A percentile compares a stretch with the other conserved stretches of the same genome.
Conservation (phyloP, 768 basidiomycete genomes). For the Lactarius sp. region DNA sequence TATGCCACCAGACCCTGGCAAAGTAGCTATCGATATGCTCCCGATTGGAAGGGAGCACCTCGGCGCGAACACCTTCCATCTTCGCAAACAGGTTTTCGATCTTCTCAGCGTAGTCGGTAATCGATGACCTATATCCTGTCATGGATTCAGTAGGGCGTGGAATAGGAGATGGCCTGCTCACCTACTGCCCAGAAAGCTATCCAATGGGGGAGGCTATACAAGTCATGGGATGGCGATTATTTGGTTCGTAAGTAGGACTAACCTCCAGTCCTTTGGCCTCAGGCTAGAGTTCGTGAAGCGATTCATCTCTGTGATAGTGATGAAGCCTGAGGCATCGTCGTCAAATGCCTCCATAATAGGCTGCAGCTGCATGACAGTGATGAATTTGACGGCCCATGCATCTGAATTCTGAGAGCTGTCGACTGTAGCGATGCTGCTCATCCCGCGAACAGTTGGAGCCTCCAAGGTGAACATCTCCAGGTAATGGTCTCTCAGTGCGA, state of each 20-base stretch:
- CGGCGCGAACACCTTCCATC: conserved; percentile 16
- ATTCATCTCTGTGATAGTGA: conserved; percentile 34
- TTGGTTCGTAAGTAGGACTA: background rate
- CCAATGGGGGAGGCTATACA: conserved; percentile 31
- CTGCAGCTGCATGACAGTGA: conserved; percentile 27
- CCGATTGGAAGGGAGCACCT: conserved; percentile 16
- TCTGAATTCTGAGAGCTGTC: conserved; percentile 14
- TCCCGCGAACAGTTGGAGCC: too few relatives aligned
- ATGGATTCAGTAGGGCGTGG: background rate
- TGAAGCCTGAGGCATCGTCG: conserved; percentile 34
- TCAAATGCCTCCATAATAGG: conserved; percentile 34
- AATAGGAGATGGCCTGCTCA: background rate
- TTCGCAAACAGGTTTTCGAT: conserved; percentile 16
- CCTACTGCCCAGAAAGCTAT: conserved; percentile 32
- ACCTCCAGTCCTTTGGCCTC: conserved; percentile 32
- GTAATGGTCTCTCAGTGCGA: conserved; percentile 34
- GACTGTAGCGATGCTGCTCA: background rate
- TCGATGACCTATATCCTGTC: conserved; percentile 13
- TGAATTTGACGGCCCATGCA: conserved; percentile 29
- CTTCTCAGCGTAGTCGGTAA: conserved; percentile 19
- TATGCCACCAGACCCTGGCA: background rate
- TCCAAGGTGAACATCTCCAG: conserved; percentile 22
- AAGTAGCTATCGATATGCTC: conserved; percentile 1
- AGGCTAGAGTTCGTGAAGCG: conserved; percentile 29
- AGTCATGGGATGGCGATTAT: background rate